phyloP scores from a whole-genome alignment of 495 filamentous ascomycete species.

The Talaromyces stipitatus region DNA sequence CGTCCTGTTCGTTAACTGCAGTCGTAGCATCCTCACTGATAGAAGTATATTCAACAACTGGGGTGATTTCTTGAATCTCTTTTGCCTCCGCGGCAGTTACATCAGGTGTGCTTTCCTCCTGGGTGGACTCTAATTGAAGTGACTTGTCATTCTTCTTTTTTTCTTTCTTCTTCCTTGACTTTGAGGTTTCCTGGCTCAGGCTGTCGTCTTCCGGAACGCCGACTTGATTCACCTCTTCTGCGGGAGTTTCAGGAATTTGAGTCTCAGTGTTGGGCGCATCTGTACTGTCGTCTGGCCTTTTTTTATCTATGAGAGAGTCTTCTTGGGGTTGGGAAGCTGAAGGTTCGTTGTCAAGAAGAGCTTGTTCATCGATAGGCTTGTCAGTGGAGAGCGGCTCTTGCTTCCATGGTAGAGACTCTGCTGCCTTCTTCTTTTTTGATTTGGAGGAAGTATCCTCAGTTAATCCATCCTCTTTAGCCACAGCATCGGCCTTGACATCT shows the following conservation, averaged over 20 bases:
- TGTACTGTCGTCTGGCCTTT: not conserved
- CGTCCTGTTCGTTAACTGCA: not conserved
- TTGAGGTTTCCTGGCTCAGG: not conserved
- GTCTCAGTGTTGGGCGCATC: not conserved
- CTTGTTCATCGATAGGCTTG: not conserved
- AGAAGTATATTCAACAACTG: constrained; percentile 6
- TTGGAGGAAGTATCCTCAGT: not conserved
- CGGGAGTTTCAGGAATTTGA: not conserved
- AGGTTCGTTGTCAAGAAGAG: not conserved
- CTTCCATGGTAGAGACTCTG: not conserved
- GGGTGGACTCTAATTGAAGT: constrained; percentile 11
- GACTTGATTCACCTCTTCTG: not conserved
- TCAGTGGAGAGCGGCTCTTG: not conserved
- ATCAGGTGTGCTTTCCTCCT: not conserved
- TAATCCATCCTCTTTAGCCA: not conserved
- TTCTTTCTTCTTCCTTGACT: constrained; percentile 12
- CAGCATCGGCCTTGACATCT: not conserved
- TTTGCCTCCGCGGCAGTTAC: not conserved
- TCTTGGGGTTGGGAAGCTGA: not conserved
- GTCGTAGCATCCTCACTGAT: constrained; percentile 6
- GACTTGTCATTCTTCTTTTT: constrained; percentile 30
- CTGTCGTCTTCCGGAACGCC: not conserved
- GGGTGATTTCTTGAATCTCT: not conserved
- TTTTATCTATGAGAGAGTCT: not conserved
- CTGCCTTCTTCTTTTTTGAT: constrained; percentile 6